Conservation (phyloP, 2,329 filamentous ascomycete genomes). For the Pyrenophora teres region DNA sequence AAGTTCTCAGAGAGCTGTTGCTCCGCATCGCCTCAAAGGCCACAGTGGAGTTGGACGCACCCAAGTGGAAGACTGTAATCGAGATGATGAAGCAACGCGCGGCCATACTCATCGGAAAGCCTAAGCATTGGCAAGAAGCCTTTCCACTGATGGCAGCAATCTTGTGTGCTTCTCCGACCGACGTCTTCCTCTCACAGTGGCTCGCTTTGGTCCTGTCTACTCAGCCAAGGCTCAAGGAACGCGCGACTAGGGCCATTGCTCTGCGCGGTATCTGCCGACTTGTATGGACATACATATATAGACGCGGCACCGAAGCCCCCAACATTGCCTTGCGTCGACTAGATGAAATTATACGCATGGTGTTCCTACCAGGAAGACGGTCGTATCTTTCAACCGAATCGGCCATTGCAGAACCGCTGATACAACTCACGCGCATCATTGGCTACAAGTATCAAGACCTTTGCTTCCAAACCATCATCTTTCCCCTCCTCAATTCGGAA, state of each 20-base stretch:
- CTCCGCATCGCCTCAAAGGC: slow-evolving; percentile 85
- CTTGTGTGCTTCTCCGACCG: slow-evolving; percentile 83
- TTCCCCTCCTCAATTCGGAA: slow-evolving; percentile 90
- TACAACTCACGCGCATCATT: slow-evolving; percentile 92
- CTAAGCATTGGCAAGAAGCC: slow-evolving; percentile 85
- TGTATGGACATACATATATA: slow-evolving; percentile 93
- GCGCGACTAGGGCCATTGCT: slow-evolving; percentile 74
- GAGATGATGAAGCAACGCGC: slow-evolving; percentile 77
- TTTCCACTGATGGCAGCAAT: slow-evolving; percentile 88
- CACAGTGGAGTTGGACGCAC: slow-evolving; percentile 74
- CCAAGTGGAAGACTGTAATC: slow-evolving; percentile 86
- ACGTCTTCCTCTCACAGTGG: slow-evolving; percentile 86
- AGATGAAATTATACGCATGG: slow-evolving; percentile 84
- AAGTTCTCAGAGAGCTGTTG: slow-evolving; percentile 83
- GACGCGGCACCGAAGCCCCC: slow-evolving; percentile 70
- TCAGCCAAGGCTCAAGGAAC: slow-evolving; percentile 83
- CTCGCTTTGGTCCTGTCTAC: slow-evolving; percentile 76
- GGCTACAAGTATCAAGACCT: slow-evolving; percentile 93
- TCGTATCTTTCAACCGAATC: slow-evolving; percentile 82
- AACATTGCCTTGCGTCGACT: slow-evolving; percentile 75
- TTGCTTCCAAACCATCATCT: slow-evolving; percentile 91
- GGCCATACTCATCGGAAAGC: slow-evolving; percentile 84
- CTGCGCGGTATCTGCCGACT: slow-evolving; percentile 88
- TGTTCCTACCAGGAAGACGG: slow-evolving; percentile 79
- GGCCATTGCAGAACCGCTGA: slow-evolving; percentile 83